phyloP scores from a whole-genome alignment of 306 rosid genomes.

The Rosa persica region DNA sequence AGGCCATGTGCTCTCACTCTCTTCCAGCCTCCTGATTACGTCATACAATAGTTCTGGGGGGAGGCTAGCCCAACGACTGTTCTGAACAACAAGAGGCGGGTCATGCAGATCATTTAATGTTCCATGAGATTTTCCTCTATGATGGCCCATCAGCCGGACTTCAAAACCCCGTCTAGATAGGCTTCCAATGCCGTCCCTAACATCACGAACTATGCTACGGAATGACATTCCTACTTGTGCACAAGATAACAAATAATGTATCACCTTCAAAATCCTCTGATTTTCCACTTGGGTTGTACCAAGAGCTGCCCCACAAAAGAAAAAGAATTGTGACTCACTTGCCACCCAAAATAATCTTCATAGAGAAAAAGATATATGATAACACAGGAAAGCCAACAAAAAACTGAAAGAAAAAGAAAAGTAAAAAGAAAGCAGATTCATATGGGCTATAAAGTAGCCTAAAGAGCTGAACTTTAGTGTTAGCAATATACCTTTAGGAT shows the following conservation, averaged over 20 bases:
- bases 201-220: constrained; percentile 89
- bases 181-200: constrained; percentile 87
- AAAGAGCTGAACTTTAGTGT: constrained; percentile 17
- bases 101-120: constrained; percentile 70
- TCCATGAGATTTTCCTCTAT: constrained; percentile 81
- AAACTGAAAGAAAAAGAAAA: constrained; percentile 10
- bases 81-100: constrained; percentile 62
- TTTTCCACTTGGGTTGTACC: constrained; percentile 29
- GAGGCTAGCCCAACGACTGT: constrained; percentile 77
- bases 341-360: constrained; percentile 2
- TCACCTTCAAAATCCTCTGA: constrained; percentile 27
- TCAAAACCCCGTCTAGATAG: constrained; percentile 82
- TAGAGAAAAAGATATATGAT: background rate
- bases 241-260: constrained; percentile 23
- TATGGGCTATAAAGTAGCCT: constrained; percentile 13
- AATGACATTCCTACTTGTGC: constrained; percentile 62
- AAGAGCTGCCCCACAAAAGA: constrained; percentile 37
- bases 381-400: constrained; percentile 6
- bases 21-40: constrained; percentile 77
- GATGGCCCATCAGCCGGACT: constrained; percentile 61
- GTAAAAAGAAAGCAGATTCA: constrained; percentile 18
- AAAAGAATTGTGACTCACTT: constrained; percentile 15
- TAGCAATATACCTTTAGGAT: background rate
- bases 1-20: constrained; percentile 84
- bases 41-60: constrained; percentile 79